A percentile compares a stretch with the other conserved stretches of the same genome.
These are phyloP conservation scores for Monosporascus sp. DNA, from an alignment of 2,329 filamentous ascomycete species.

Conservation along the genomic window DNA sequence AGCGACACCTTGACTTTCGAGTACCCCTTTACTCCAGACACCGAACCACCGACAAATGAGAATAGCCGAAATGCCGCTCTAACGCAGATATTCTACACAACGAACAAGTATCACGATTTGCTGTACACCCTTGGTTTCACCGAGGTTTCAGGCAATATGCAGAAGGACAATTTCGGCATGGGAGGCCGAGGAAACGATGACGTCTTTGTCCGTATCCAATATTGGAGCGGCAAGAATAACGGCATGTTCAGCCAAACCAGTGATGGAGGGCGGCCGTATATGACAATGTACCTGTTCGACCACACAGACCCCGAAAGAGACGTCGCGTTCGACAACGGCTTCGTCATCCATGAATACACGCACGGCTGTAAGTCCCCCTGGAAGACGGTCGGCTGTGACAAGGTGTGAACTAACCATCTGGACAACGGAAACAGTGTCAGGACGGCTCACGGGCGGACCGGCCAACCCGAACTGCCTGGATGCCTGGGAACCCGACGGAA, in stretches of 20 bases:
- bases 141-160: constrained; percentile 51
- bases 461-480: constrained; percentile 42
- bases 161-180: constrained; percentile 44
- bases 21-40: constrained; percentile 29
- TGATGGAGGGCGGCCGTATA: constrained; percentile 40
- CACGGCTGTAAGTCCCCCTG: constrained; percentile 31
- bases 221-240: constrained; percentile 44
- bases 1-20: constrained; percentile 35
- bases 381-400: too few species aligned
- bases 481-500: constrained; percentile 45
- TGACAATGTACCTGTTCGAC: constrained; percentile 51
- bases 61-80: constrained; percentile 46
- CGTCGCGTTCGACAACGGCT: constrained; percentile 46
- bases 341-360: constrained; percentile 52
- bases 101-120: constrained; percentile 51
- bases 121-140: constrained; percentile 49
- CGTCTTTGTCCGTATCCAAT: constrained; percentile 47
- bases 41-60: constrained; percentile 19
- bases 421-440: constrained; percentile 33
- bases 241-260: constrained; percentile 47
- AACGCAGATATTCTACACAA: constrained; percentile 51
- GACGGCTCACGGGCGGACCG: constrained; percentile 49
- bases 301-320: constrained; percentile 39
- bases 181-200: constrained; percentile 43
- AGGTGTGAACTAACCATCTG: too few species aligned